Base-by-base conservation (phyloP, 768 basidiomycete genomes). In the Brasilioporus rufonigricans region DNA sequence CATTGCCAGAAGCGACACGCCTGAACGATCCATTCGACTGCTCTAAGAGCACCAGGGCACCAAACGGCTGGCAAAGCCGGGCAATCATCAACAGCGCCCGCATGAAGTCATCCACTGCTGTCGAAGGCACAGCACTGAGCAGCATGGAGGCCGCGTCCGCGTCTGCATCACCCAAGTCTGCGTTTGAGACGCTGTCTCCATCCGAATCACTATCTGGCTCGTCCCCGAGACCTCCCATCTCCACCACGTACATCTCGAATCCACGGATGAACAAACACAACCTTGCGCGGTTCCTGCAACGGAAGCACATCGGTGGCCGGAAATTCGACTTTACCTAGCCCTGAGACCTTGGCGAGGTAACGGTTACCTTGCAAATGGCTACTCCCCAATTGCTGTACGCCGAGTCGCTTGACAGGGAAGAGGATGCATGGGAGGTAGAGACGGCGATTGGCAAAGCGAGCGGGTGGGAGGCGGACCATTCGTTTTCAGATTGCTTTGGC, bases 241-340 rank as follows among this genome's bases (percentile, higher is more conserved):
- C 39, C 16, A 13, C 29, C 38, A 4, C 26, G 27, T 29, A 48
- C 5, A 13, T 31, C 39, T 23, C 26, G 48, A 14, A 57, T 53
- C 59, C 59, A 57, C 3, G 59, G 59, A 36, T 50, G 29, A 18
- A 29, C 56, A 43, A 58, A 44, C 9, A 53, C 21, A 6, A 60
- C 41, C 27, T 26, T 38, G 7, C 23, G 44, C 23, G 52, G 52
- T 16, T 53, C 36, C 7, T 29, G 31, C 10, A 39, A 32, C 4
- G 52, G 52, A 23, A 54, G 41, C 14, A 32, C 27, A 16, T 50
- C 57, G 13, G 31, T 24, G 38, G 52, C 44, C 32, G 9, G 11
- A 44, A 58, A 21, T 24, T 58, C 29, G 7, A 50, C 46, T n/a
- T 46, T 14, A 19, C 52, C 52, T 1, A 50, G 38, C 2, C 41